Evolutionary conservation across 1,139 yeast species (phyloP).

Genomic region (Magnusiomyces tetraspermus): DNA sequence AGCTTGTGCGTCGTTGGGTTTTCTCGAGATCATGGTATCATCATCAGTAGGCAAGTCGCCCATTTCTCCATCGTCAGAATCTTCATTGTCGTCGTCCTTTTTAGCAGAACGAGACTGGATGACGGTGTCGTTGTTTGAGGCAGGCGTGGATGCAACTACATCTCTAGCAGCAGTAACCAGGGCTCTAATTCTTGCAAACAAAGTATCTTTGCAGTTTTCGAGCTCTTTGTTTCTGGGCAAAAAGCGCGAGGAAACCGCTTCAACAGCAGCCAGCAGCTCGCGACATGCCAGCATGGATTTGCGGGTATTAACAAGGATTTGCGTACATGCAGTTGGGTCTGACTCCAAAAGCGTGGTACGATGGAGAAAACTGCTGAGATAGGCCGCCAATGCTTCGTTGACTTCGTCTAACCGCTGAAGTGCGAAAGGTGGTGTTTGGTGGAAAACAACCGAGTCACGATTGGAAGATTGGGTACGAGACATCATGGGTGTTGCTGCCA

Average conservation of each 20-base stretch:
- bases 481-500: background rate
- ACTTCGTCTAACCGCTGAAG: constrained; percentile 65
- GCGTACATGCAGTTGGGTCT: constrained; percentile 30
- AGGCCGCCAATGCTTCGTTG: constrained; percentile 56
- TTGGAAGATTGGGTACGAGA: constrained; percentile 7
- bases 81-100: constrained; percentile 8
- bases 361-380: constrained; percentile 45
- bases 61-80: constrained; percentile 12
- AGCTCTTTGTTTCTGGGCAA: constrained; percentile 28
- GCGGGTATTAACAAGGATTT: constrained; percentile 33
- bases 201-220: constrained; percentile 31
- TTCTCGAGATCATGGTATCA: background rate
- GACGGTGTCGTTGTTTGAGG: constrained; percentile 1
- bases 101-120: background rate
- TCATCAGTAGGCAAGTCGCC: constrained; percentile 7
- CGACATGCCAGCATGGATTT: constrained; percentile 37
- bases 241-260: constrained; percentile 26
- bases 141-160: constrained; percentile 18
- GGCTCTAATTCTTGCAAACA: constrained; percentile 30
- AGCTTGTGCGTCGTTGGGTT: background rate
- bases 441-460: constrained; percentile 28
- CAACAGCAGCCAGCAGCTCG: constrained; percentile 34
- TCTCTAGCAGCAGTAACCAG: constrained; percentile 25
- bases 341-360: constrained; percentile 25
- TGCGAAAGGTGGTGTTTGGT: constrained; percentile 53